Conservation (phyloP, 2,329 filamentous ascomycete genomes). For the Talaromyces sp. region DNA sequence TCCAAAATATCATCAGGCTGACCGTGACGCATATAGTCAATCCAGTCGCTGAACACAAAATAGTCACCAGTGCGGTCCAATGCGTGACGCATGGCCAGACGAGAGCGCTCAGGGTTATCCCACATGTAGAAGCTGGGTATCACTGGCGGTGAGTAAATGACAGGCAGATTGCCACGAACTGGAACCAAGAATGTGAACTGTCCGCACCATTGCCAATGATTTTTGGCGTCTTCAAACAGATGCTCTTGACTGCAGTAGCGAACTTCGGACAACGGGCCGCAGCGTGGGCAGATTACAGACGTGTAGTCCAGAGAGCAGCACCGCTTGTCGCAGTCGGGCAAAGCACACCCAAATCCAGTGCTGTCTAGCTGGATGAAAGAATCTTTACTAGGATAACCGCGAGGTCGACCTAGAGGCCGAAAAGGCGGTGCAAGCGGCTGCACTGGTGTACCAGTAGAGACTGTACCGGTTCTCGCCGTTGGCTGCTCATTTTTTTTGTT, state of each 20-base stretch:
- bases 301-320: conserved; percentile 27
- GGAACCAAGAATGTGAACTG: conserved; percentile 17
- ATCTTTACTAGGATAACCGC: no score
- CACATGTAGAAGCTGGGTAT: conserved; percentile 23
- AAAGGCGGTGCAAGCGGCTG: neutral
- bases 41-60: conserved; percentile 30
- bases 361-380: neutral
- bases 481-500: neutral
- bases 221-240: conserved; percentile 28
- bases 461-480: neutral
- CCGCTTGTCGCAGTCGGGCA: conserved; percentile 20
- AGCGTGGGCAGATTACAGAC: conserved; percentile 34
- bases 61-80: conserved; percentile 26
- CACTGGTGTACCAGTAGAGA: neutral
- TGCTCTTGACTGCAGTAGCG: conserved; percentile 36
- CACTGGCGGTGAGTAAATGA: conserved; percentile 18
- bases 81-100: conserved; percentile 29
- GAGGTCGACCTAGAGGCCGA: neutral
- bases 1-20: conserved; percentile 8
- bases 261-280: conserved; percentile 33
- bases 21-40: conserved; percentile 13
- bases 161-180: conserved; percentile 18
- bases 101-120: conserved; percentile 31
- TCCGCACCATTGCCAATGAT: conserved; percentile 29
- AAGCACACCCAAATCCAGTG: neutral